phyloP scores from a whole-genome alignment of 352 stramenopile genomes.

The Phytophthora europaea region DNA sequence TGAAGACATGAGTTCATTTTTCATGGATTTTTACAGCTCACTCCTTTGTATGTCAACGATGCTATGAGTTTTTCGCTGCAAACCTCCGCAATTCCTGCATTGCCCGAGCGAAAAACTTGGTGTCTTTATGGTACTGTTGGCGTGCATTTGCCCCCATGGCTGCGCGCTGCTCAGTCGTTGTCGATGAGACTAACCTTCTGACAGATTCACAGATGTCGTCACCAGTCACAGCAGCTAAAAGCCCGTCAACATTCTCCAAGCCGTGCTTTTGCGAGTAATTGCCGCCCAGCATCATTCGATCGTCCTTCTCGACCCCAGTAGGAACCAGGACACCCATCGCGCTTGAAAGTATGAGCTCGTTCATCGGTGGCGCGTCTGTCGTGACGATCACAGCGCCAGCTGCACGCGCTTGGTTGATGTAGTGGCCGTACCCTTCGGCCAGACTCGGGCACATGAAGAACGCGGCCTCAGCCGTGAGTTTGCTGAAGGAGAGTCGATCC shows the following conservation, averaged over 20 bases:
- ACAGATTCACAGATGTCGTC: not conserved
- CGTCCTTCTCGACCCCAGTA: not conserved
- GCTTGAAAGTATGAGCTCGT: not conserved
- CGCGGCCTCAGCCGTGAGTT: not conserved
- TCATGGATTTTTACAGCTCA: too few species aligned
- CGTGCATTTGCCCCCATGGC: slow-evolving; percentile 3
- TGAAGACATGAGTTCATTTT: not conserved
- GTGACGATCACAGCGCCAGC: not conserved
- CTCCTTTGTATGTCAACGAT: not conserved
- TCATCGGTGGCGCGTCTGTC: not conserved
- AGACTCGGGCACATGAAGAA: slow-evolving; percentile 6
- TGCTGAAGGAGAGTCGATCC: not conserved
- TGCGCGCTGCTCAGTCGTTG: not conserved
- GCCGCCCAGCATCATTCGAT: not conserved
- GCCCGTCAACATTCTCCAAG: not conserved
- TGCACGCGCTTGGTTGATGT: slow-evolving; percentile 1
- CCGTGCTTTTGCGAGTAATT: not conserved
- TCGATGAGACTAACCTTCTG: not conserved
- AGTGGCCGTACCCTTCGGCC: not conserved
- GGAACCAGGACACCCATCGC: not conserved
- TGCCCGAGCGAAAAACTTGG: not conserved
- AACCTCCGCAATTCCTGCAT: slow-evolving; percentile 1
- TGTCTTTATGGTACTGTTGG: slow-evolving; percentile 1
- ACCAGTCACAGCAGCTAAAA: not conserved
- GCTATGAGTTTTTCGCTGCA: not conserved